Percentiles rank a stretch among this genome's conserved stretches.
Evolutionary conservation across 2,329 filamentous ascomycete genomes (phyloP).

Genomic region (Magnaporthales sp.): DNA sequence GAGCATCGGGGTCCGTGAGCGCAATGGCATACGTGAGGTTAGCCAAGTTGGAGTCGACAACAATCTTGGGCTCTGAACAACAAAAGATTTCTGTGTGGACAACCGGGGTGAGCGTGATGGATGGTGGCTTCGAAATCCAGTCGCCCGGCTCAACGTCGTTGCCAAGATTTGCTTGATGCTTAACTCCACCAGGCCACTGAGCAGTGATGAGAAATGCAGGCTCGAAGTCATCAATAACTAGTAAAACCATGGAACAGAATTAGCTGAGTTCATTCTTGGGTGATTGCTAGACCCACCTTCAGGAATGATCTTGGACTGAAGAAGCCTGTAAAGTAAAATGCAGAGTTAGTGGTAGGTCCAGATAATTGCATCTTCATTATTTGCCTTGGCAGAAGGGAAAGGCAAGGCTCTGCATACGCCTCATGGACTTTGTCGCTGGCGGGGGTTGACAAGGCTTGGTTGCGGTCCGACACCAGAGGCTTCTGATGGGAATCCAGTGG

Average conservation of each 20-base stretch:
- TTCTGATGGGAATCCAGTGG: not conserved
- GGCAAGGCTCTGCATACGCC: not conserved
- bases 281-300: not conserved
- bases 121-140: conserved; percentile 22
- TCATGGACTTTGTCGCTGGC: not conserved
- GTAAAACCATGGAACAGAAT: not conserved
- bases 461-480: not conserved
- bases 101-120: conserved; percentile 19
- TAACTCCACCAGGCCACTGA: conserved; percentile 32
- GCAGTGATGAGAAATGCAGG: conserved; percentile 42
- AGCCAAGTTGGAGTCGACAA: not conserved
- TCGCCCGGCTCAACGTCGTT: conserved; percentile 33
- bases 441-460: not conserved
- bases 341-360: not conserved
- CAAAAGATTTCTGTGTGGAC: not conserved
- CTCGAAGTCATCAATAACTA: conserved; percentile 51
- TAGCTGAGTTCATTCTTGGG: not conserved
- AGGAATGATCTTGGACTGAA: conserved; percentile 2
- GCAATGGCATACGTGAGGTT: conserved; percentile 21
- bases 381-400: not conserved
- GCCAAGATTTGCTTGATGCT: conserved; percentile 34
- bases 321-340: not conserved
- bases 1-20: conserved; percentile 34
- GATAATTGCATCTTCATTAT: not conserved
- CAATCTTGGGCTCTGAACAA: not conserved